Evolutionary conservation across 441 rosid species (phyloP), one percentile per base, ranked within the genome.

Genomic region (Aleurites moluccanus): DNA sequence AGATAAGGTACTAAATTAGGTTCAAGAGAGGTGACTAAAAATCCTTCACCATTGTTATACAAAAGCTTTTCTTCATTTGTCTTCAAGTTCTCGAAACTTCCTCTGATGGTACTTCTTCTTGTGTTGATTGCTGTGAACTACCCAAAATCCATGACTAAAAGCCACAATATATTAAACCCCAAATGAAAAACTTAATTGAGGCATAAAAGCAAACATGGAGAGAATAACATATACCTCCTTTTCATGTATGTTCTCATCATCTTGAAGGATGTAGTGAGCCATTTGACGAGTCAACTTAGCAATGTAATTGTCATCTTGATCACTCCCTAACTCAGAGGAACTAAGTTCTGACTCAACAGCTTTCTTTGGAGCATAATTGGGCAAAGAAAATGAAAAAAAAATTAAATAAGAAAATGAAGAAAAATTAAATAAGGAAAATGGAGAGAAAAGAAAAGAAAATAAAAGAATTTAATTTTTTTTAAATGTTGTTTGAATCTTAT

Each of bases 231-330:
- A 76, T 49, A 64, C 76, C 76, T 70, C 86, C 83, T 83, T 80
- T 72, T 69, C 86, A 23, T 77, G 84, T 65, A 77, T 79, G 20
- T 23, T 63, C 20, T 88, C 91, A 64, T 89, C 92, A 21, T 94
- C 98, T 59, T 85, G 90, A 62, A 92, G 88, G 97, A 89, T 92
- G 84, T 76, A 79, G 50, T 89, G 82, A 77, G 96, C 88, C 99
- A 94, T 94, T 88, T 84, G 91, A 18, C 89, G 94, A 71, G 90
- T 85, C 88, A 92, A 77, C 85, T 90, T 90, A 27, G 87, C 83
- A 30, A 83, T 79, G 69, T 85, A 89, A 49, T 80, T 83, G 75
- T 85, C 97, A 33, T 88, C 92, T 42, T 73, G 85, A 33, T 88
- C 86, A 67, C 80, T 80, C 44, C 78, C 87, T 16, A 78, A 73